phyloP scores from a whole-genome alignment of 1,139 yeast species.

The Blastobotrys illinoisensis region DNA sequence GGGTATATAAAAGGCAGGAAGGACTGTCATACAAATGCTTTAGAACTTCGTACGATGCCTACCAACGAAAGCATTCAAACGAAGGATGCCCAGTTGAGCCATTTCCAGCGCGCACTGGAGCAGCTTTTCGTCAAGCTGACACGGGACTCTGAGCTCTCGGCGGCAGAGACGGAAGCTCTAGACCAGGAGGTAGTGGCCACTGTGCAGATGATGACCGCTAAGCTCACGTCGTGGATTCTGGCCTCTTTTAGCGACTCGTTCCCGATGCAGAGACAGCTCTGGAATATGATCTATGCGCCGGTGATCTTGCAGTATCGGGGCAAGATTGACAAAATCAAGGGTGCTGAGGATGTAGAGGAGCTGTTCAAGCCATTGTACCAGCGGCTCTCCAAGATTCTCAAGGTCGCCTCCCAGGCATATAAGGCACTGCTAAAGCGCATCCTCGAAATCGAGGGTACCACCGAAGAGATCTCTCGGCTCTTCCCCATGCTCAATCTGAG shows the following conservation, averaged over 20 bases:
- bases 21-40: neutral
- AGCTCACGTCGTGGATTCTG: neutral
- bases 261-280: neutral
- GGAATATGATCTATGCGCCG: neutral
- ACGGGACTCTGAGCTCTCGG: neutral
- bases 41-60: neutral
- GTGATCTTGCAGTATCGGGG: neutral
- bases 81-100: neutral
- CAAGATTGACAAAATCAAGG: neutral
- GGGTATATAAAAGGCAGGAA: neutral
- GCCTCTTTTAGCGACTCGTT: neutral
- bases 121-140: neutral
- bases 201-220: neutral
- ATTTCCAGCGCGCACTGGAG: neutral
- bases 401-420: constrained; percentile 16
- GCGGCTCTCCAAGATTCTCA: constrained; percentile 16
- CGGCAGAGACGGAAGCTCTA: neutral
- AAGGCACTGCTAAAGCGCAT: constrained; percentile 14
- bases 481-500: constrained; percentile 7
- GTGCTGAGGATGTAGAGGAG: neutral
- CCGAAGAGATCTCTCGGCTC: constrained; percentile 7
- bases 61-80: neutral
- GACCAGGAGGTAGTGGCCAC: neutral
- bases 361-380: neutral
- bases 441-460: constrained; percentile 14